Base-by-base conservation (phyloP, 805 yeast species). In the Myxozyma nipponensis region DNA sequence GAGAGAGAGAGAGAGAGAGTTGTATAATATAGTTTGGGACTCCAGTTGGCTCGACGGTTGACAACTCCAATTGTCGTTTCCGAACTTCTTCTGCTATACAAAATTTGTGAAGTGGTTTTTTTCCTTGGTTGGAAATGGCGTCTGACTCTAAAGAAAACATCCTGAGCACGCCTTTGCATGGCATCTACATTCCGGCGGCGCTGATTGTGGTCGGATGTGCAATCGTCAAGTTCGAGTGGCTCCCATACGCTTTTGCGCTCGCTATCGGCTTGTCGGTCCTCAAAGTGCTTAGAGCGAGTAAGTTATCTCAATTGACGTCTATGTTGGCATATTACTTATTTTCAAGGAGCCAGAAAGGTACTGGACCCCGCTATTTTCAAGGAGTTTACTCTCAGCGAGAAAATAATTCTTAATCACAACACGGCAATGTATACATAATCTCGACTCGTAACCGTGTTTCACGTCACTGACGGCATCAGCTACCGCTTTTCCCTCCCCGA, bases 401-500 rank as follows among this genome's bases (percentile, higher is more conserved):
- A 86, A 71, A 82, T 84, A 23, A 76, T 82, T 37, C 73, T 91
- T 22, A 76, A 85, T 37, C 91, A 86, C 67, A 88, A 90, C 69
- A 78, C 95, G 24, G 86, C 90, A 40, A 70, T 88, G 52, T 86
- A 38, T 3, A 57, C 44, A 7, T 17, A 19, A 13, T 9, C 26
- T 37, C 19, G 15, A 13, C 17, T 35, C 17, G 38, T n/a, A 13
- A 13, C 13, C 13, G 6, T 22, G n/a, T 21, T 13, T 23, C 3
- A 37, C 26, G 18, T 23, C 35, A 41, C 36, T 18, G 15, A 24
- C 18, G 35, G 4, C 37, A 9, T 32, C 15, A 55, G 59, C 32
- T 68, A 87, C 72, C 79, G 90, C 64, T 88, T 91, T 65, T 86
- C 83, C 10, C 77, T 91, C 60, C 96, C 96, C 46, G 75, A 77